These are phyloP conservation scores for Kluyveromyces aestuarii DNA, from an alignment of 805 yeast species.

Conservation along the genomic window DNA sequence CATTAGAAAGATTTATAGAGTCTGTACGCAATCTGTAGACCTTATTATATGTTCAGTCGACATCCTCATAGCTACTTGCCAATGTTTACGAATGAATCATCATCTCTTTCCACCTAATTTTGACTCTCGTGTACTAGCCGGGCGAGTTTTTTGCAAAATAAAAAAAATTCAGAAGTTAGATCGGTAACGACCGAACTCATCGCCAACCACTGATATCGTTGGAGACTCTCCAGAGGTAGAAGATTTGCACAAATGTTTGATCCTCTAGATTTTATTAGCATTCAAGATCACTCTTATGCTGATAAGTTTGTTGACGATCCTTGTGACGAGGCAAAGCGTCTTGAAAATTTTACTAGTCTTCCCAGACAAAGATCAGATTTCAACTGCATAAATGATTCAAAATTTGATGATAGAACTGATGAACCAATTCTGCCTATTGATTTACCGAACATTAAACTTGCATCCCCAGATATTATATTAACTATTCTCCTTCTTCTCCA, in stretches of 20 bases:
- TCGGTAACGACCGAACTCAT: no score
- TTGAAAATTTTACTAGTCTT: background rate
- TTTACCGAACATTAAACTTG: conserved; percentile 40
- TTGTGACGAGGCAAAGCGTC: background rate
- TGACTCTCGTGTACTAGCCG: no score
- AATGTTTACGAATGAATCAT: no score
- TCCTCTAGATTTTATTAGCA: conserved; percentile 24
- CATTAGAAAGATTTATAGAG: conserved; percentile 43
- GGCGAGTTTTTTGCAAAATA: no score
- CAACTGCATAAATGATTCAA: background rate
- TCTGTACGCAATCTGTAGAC: conserved; percentile 9
- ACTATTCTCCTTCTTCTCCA: conserved; percentile 40
- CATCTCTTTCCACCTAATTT: no score
- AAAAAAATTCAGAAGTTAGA: no score
- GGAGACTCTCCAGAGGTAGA: no score
- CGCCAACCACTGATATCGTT: no score
- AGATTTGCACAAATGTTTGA: conserved; percentile 22
- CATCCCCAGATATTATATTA: conserved; percentile 39
- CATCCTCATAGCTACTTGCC: no score
- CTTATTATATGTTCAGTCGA: background rate
- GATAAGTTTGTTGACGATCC: background rate
- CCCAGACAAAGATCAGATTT: background rate
- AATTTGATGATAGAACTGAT: conserved; percentile 8
- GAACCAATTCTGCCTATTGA: conserved; percentile 46
- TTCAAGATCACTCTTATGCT: background rate